Evolutionary conservation across 2,329 filamentous ascomycete genomes (phyloP), one percentile per base, ranked within the genome.

Genomic region (Alternaria sp.): DNA sequence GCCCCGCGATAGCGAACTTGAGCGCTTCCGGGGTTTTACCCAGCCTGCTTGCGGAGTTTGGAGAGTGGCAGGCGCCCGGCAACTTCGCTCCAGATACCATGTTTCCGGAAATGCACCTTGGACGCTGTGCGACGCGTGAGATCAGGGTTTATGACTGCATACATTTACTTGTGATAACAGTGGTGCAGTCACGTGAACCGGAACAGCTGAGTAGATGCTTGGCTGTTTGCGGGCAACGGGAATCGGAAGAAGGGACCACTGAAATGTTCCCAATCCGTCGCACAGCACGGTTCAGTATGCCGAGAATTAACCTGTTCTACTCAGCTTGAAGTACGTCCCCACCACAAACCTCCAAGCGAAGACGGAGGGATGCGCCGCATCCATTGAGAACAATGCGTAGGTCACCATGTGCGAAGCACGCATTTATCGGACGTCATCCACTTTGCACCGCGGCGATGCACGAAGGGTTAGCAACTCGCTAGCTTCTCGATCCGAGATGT

Each of bases 81-180:
- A 37, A 21, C 25, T 60, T 64, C 65, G 67, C 64, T 68, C 60
- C 56, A 51, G 20, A 49, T 58, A 58, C 63, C 59, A 64, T 68
- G 61, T 66, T 71, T 66, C 53, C 51, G 61, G 68, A 63, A 66
- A 60, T 47, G 58, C 55, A 62, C 55, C n/a, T 47, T 63, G 43
- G 54, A 18, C 18, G 41, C 25, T 30, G 51, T 61, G 55, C 47
- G 56, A 57, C 56, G 46, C 51, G 25, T 41, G 58, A 61, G 37
- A 53, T 54, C 53, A 49, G 45, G 51, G 20, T 51, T 30, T 26
- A 28, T 58, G 54, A 63, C 44, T 60, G 54, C 33, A 58, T 47
- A 51, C 11, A 60, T 30, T 37, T 37, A 43, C 43, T n/a, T 45
- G 23, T 10, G 53, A n/a, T 50, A 45, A 65, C 33, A 44, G 45